Evolutionary conservation across 306 rosid species (phyloP).

Genomic region (Prunus mongolica): DNA sequence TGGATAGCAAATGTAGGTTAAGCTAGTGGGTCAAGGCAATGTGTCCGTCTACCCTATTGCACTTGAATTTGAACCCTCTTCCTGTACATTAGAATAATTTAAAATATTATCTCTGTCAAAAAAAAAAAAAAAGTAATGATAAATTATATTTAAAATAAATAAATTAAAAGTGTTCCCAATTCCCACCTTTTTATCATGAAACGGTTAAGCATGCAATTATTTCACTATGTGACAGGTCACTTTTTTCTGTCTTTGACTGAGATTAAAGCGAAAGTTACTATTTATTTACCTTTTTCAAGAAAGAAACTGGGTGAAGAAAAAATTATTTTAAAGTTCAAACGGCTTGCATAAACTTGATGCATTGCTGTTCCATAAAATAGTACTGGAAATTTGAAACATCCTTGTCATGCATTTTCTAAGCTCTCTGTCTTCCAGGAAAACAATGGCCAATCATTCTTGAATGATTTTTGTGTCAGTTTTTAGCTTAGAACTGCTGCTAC

Average conservation of each 20-base stretch:
- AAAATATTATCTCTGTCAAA: not conserved
- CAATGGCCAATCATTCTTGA: not conserved
- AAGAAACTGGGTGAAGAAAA: not conserved
- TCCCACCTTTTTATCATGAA: not conserved
- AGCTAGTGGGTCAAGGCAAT: no score
- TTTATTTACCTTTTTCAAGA: not conserved
- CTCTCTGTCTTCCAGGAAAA: not conserved
- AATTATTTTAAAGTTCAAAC: not conserved
- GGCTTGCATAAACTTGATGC: not conserved
- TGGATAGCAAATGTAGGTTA: no score
- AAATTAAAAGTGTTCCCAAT: not conserved
- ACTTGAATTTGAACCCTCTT: no score
- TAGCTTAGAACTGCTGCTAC: not conserved
- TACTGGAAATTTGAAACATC: not conserved
- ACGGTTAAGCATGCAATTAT: not conserved
- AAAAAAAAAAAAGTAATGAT: not conserved
- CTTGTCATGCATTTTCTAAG: not conserved
- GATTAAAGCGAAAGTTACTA: not conserved
- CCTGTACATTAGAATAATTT: no score
- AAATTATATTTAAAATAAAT: not conserved
- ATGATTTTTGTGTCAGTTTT: slow-evolving; percentile 13
- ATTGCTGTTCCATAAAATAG: not conserved
- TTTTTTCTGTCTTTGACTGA: slow-evolving; percentile 3
- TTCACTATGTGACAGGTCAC: not conserved
- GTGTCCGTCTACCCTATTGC: no score